These are phyloP conservation scores for Ciborinia camelliae DNA, from an alignment of 2,329 filamentous ascomycete genomes.

Conservation along the genomic window DNA sequence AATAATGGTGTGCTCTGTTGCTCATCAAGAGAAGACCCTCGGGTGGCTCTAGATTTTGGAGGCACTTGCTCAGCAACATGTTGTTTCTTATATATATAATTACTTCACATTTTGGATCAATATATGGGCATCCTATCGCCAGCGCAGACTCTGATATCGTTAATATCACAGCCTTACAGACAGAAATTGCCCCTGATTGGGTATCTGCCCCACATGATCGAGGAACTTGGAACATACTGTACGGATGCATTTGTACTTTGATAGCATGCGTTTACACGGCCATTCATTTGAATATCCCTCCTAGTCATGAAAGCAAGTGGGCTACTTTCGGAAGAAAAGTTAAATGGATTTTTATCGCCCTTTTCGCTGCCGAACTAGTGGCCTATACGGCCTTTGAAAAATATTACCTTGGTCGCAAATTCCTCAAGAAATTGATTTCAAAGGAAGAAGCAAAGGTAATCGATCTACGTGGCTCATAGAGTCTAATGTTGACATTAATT, in stretches of 20 bases:
- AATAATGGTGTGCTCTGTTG: neutral
- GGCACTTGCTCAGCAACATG: neutral
- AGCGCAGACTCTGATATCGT: neutral
- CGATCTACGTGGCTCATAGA: neutral
- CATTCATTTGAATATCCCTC: constrained; percentile 21
- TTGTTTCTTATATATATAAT: neutral
- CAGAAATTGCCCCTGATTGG: neutral
- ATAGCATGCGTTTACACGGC: constrained; percentile 22
- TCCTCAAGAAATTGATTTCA: constrained; percentile 1
- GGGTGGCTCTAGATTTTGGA: neutral
- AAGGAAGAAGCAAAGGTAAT: neutral
- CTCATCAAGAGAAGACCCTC: too few species aligned
- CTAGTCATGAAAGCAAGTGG: neutral
- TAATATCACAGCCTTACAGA: neutral
- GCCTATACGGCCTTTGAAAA: constrained; percentile 19
- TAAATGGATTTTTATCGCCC: constrained; percentile 21
- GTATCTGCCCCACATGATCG: neutral
- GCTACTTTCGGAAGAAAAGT: constrained; percentile 6
- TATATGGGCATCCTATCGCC: neutral
- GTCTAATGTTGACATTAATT: too few species aligned
- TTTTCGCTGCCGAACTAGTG: constrained; percentile 19
- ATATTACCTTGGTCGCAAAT: constrained; percentile 3
- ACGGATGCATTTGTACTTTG: constrained; percentile 19
- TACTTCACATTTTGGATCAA: neutral
- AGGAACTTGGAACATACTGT: constrained; percentile 12